These are phyloP conservation scores for Penicillium fimorum DNA, from an alignment of 495 filamentous ascomycete genomes.

Conservation along the genomic window DNA sequence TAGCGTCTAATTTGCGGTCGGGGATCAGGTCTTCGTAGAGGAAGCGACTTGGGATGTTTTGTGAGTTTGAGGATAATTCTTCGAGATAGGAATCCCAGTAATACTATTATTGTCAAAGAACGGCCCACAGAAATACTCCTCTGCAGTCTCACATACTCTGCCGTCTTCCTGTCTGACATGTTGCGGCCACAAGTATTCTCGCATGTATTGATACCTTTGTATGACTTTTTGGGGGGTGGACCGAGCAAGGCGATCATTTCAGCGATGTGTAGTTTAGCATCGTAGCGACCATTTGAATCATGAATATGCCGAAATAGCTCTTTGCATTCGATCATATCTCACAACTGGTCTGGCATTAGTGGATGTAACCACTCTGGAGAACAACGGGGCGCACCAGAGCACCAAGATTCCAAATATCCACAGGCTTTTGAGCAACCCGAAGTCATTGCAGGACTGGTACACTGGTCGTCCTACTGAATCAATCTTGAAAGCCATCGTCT, in stretches of 20 bases:
- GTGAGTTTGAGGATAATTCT: conserved; percentile 29
- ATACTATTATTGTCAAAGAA: conserved; percentile 41
- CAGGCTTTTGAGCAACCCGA: conserved; percentile 35
- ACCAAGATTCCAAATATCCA: conserved; percentile 47
- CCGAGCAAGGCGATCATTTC: conserved; percentile 48
- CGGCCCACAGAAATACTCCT: conserved; percentile 40
- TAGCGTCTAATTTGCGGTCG: conserved; percentile 32
- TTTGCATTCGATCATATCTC: conserved; percentile 48
- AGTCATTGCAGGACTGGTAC: conserved; percentile 42
- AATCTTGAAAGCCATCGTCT: conserved; percentile 41
- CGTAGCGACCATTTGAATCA: conserved; percentile 29
- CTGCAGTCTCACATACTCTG: conserved; percentile 34
- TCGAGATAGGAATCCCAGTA: conserved; percentile 23
- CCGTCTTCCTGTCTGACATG: conserved; percentile 35
- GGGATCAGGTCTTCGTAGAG: conserved; percentile 38
- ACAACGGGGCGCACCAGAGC: conserved; percentile 40
- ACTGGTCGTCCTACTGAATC: conserved; percentile 29
- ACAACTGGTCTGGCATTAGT: conserved; percentile 39
- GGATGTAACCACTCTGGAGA: conserved; percentile 21
- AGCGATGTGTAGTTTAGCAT: conserved; percentile 40
- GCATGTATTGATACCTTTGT: conserved; percentile 42
- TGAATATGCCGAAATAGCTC: conserved; percentile 42
- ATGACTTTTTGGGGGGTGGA: conserved; percentile 43
- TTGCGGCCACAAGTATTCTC: conserved; percentile 34
- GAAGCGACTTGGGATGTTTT: conserved; percentile 35